Percentiles rank a stretch among this genome's conserved stretches.
Evolutionary conservation across 495 filamentous ascomycete species (phyloP).

Genomic region (Penicillium cinerascens): DNA sequence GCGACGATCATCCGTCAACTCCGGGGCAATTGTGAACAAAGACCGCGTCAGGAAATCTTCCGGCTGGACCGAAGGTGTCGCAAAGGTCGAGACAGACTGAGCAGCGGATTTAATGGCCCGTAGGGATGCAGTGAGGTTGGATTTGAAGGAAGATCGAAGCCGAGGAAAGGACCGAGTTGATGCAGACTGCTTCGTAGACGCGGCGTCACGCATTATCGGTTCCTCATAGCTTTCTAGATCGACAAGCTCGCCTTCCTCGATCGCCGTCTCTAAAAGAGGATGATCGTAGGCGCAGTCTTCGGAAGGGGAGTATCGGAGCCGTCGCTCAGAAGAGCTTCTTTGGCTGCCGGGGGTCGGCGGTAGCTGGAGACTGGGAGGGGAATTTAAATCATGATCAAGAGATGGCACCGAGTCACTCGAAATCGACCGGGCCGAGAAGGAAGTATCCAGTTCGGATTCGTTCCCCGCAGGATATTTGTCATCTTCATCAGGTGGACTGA

Average conservation of each 20-base stretch:
- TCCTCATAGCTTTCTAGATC: conserved; percentile 21
- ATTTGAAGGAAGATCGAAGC: conserved; percentile 68
- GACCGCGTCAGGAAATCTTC: conserved; percentile 90
- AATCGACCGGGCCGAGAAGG: conserved; percentile 47
- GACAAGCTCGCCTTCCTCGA: conserved; percentile 27
- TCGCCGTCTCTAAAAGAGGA: conserved; percentile 47
- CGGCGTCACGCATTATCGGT: conserved; percentile 15
- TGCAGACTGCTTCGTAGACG: conserved; percentile 19
- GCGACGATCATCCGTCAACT: conserved; percentile 83
- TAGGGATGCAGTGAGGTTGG: conserved; percentile 90
- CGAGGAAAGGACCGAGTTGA: conserved; percentile 35
- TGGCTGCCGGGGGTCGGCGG: conserved; percentile 37
- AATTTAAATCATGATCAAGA: conserved; percentile 52
- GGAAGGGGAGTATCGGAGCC: conserved; percentile 41
- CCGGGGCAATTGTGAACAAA: conserved; percentile 70
- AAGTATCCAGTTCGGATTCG: conserved; percentile 37
- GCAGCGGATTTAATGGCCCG: conserved; percentile 83
- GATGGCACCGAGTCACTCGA: conserved; percentile 64
- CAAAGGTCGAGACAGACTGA: conserved; percentile 73
- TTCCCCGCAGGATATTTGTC: conserved; percentile 31
- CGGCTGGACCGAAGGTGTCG: conserved; percentile 68
- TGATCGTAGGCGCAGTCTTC: conserved; percentile 56
- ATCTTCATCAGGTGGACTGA: conserved; percentile 48
- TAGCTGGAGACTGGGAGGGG: conserved; percentile 38
- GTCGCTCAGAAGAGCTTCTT: conserved; percentile 39